A percentile compares a stretch with the other conserved stretches of the same genome.
phyloP scores from a whole-genome alignment of 169 alveolate genomes.

The Plasmodium cynomolgi region DNA sequence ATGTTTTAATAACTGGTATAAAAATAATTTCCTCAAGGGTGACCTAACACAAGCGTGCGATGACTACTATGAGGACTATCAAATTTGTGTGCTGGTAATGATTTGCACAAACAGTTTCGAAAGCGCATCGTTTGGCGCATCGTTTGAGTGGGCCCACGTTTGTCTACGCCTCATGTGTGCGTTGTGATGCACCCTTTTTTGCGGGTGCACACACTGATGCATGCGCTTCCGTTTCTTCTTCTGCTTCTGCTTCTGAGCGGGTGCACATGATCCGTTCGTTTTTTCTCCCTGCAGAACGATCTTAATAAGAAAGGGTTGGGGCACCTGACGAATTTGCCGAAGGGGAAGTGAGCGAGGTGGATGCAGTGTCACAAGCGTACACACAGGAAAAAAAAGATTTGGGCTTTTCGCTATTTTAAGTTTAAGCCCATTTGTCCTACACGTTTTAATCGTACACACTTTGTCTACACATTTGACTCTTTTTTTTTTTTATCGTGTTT shows the following conservation, averaged over 20 bases:
- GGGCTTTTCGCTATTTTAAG: background rate
- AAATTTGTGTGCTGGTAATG: conserved; percentile 81
- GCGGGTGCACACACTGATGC: background rate
- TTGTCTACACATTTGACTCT: background rate
- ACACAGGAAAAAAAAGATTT: background rate
- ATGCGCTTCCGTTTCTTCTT: background rate
- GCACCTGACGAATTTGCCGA: conserved; percentile 27
- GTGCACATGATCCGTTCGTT: background rate
- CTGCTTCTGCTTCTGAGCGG: background rate
- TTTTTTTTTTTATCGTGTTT: conserved; percentile 6
- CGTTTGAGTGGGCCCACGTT: background rate
- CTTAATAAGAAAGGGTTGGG: conserved; percentile 67
- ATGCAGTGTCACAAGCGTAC: background rate
- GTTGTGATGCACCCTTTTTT: background rate
- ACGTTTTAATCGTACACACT: background rate
- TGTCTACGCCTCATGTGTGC: background rate
- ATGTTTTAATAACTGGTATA: conserved; percentile 83
- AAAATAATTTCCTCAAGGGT: conserved; percentile 83
- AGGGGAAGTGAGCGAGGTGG: conserved; percentile 7
- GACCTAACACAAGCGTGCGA: conserved; percentile 81
- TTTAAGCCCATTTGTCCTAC: background rate
- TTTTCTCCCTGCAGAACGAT: conserved; percentile 43
- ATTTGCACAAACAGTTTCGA: background rate
- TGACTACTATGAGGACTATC: conserved; percentile 77
- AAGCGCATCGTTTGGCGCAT: background rate